These are phyloP conservation scores for Rhodotorula paludigena DNA, from an alignment of 768 basidiomycete species.

Conservation along the genomic window DNA sequence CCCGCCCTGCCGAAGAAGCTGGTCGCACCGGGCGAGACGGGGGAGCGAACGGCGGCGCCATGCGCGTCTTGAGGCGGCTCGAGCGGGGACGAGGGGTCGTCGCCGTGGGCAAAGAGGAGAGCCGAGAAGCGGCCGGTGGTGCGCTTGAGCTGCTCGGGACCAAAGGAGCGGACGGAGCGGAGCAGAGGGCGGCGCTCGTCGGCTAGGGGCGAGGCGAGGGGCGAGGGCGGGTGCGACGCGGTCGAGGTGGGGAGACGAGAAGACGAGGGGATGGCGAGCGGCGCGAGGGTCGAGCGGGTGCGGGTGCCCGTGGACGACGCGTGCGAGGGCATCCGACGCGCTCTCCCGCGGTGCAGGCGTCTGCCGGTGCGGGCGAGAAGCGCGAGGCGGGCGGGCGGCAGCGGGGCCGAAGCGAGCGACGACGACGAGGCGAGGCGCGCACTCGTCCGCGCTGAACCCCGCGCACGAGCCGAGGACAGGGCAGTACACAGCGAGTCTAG, in stretches of 20 bases:
- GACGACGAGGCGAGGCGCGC: too few relatives aligned
- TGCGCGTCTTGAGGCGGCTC: too few relatives aligned
- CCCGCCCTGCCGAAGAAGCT: constrained; percentile 3
- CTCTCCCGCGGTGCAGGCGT: not conserved
- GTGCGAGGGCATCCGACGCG: constrained; percentile 2
- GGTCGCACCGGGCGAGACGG: not conserved
- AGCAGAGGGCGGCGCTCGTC: constrained; percentile 7
- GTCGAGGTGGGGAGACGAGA: not conserved
- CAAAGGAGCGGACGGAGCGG: not conserved
- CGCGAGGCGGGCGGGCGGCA: not conserved
- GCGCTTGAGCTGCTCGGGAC: constrained; percentile 6
- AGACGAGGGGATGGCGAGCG: not conserved
- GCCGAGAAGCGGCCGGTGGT: constrained; percentile 5
- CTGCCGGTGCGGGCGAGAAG: not conserved
- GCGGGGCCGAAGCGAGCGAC: too few relatives aligned
- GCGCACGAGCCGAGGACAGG: too few relatives aligned
- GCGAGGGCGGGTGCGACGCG: not conserved
- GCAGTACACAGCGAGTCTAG: not conserved
- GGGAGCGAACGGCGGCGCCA: too few relatives aligned
- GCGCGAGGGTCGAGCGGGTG: not conserved
- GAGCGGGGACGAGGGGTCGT: not conserved
- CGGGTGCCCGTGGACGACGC: not conserved
- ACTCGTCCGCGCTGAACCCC: too few relatives aligned
- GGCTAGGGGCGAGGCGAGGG: not conserved
- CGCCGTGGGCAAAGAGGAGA: constrained; percentile 4